Evolutionary conservation across 208 protist genomes (phyloP), one percentile per base, ranked within the genome.

Genomic region (Crithidia mellificae): DNA sequence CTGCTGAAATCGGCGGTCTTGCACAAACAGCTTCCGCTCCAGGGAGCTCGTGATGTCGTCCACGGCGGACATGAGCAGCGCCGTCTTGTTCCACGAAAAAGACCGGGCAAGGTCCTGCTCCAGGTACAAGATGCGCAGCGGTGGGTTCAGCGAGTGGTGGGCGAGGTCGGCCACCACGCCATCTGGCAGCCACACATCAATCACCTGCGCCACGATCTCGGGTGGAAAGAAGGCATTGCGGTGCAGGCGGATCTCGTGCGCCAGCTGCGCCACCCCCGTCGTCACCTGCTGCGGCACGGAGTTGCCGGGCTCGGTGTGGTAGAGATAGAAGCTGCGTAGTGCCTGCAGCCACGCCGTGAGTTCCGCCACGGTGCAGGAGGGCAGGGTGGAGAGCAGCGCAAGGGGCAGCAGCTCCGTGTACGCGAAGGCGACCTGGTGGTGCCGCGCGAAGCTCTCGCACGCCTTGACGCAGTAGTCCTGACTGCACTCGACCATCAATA

Each of bases 321-420:
- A 73, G 51, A 27, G 46, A 32, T 84, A 78, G 64, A 93, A 92
- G 29, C 67, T 59, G 36, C 78, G 74, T 7, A 95, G 56, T 36
- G 84, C 78, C 55, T 75, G 47, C 78, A 93, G 74, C 81, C 85
- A 92, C 30, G 70, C 63, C 19, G 49, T 69, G 52, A 84, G 41
- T 70, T 73, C 70, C 27, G 72, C 75, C 56, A 75, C 72, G 9
- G 62, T 54, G 66, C 49, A 78, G n/a, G 68, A 73, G 52, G 81
- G 77, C 27, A 93, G 74, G 49, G 84, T 72, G 2, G 87, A 90
- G 19, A 95, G 58, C 52, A 93, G 82, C 1, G 87, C 85, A 27
- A 95, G 67, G 1, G 87, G 72, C 41, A 95, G 46, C 25, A 95
- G 77, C 63, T 89, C 78, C 19, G 84, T 88, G 52, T 83, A 92